These are phyloP conservation scores for Arthrobotrys sinensis DNA, from an alignment of 2,329 filamentous ascomycete genomes.

Conservation along the genomic window DNA sequence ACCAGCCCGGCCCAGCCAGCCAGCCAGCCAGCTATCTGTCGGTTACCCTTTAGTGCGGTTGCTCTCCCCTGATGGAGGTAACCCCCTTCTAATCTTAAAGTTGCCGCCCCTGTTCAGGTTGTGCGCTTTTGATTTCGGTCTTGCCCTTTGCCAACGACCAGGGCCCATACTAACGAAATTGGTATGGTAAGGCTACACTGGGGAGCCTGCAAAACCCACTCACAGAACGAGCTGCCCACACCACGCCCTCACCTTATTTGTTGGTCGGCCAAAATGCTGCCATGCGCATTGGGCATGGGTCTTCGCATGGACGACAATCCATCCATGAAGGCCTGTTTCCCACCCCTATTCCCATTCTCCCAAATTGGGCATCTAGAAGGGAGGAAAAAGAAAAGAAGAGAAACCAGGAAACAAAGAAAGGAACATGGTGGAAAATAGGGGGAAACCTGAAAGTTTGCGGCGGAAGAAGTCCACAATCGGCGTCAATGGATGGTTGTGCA, in stretches of 20 bases:
- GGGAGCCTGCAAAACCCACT: constrained; percentile 48
- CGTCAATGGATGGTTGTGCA: constrained; percentile 18
- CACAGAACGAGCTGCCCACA: constrained; percentile 18
- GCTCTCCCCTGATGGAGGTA: constrained; percentile 44
- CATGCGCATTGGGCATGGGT: constrained; percentile 52
- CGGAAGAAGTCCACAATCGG: constrained; percentile 36
- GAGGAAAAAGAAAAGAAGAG: constrained; percentile 19
- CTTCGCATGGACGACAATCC: constrained; percentile 32
- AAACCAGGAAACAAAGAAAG: constrained; percentile 13
- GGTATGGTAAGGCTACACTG: constrained; percentile 34
- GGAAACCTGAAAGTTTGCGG: constrained; percentile 48
- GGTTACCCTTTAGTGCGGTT: constrained; percentile 33
- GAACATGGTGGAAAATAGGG: constrained; percentile 18
- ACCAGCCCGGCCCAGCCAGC: not conserved
- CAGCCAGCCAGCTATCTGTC: constrained; percentile 14
- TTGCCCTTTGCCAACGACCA: constrained; percentile 38
- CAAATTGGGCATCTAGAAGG: constrained; percentile 50
- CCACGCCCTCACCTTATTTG: constrained; percentile 40
- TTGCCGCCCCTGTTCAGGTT: constrained; percentile 53
- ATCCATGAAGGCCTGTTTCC: constrained; percentile 26
- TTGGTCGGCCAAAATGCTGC: constrained; percentile 35
- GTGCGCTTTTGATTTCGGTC: constrained; percentile 49
- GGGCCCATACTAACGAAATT: constrained; percentile 40
- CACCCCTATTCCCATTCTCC: constrained; percentile 53
- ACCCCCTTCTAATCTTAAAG: constrained; percentile 61